phyloP scores from a whole-genome alignment of 2,329 filamentous ascomycete genomes.

The Ilyonectria robusta region DNA sequence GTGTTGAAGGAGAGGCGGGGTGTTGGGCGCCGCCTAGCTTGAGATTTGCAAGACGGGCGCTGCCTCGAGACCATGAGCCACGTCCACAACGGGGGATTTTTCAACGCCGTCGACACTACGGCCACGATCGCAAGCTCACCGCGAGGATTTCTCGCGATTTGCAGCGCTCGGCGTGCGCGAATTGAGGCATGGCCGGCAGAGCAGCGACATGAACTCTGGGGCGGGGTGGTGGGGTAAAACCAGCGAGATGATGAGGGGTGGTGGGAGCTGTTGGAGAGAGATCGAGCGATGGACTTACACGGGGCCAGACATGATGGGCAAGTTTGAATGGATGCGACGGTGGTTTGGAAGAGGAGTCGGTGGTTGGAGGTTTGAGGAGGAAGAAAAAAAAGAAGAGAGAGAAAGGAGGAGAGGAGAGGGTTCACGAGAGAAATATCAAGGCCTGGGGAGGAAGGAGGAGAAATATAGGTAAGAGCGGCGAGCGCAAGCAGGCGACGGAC shows the following conservation, averaged over 20 bases:
- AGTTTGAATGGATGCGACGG: conserved; percentile 33
- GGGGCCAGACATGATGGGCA: conserved; percentile 73
- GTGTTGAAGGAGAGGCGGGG: conserved; percentile 51
- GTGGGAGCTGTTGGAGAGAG: conserved; percentile 33
- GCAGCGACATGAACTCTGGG: conserved; percentile 42
- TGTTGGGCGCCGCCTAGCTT: conserved; percentile 75
- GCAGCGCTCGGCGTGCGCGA: conserved; percentile 49
- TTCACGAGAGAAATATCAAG: conserved; percentile 47
- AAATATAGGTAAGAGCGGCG: conserved; percentile 25
- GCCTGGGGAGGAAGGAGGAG: conserved; percentile 12
- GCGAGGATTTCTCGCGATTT: conserved; percentile 40
- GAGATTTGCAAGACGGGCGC: conserved; percentile 82
- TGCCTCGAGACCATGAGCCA: conserved; percentile 61
- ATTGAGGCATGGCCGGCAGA: conserved; percentile 50
- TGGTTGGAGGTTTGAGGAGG: conserved; percentile 39
- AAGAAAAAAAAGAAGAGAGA: conserved; percentile 34
- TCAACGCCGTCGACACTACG: conserved; percentile 1
- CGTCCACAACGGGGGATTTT: conserved; percentile 45
- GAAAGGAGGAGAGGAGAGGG: conserved; percentile 35
- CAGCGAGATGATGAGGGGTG: conserved; percentile 43
- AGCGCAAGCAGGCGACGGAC: conserved; percentile 16
- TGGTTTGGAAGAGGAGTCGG: conserved; percentile 28
- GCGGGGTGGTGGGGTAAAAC: conserved; percentile 59
- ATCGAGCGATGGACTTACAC: conserved; percentile 69
- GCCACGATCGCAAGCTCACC: conserved; percentile 31